phyloP scores from a whole-genome alignment of 2,329 filamentous ascomycete species.

The Curvularia sp. region DNA sequence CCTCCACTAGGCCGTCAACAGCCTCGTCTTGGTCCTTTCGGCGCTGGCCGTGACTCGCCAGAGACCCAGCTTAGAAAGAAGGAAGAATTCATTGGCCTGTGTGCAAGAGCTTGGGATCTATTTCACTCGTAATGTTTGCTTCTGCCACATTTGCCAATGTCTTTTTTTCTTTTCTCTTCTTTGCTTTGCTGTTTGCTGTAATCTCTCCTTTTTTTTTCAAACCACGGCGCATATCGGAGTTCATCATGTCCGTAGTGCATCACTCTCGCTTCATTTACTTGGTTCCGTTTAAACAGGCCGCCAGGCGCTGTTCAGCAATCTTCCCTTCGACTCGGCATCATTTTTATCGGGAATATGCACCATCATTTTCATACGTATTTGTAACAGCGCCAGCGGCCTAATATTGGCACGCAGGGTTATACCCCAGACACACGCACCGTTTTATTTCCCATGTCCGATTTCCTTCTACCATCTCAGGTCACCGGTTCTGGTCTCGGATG shows the following conservation, averaged over 20 bases:
- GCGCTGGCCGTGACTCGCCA: conserved; percentile 80
- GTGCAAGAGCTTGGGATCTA: conserved; percentile 91
- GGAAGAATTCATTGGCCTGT: conserved; percentile 87
- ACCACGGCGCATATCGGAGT: conserved; percentile 35
- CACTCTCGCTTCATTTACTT: conserved; percentile 34
- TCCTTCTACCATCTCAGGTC: neutral
- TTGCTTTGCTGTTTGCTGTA: neutral
- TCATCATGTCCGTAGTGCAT: conserved; percentile 26
- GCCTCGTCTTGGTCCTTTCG: conserved; percentile 68
- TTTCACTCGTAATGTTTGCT: conserved; percentile 76
- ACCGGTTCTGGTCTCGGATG: neutral
- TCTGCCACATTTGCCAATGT: conserved; percentile 9
- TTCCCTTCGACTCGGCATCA: conserved; percentile 22
- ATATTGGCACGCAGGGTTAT: conserved; percentile 35
- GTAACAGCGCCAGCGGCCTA: conserved; percentile 39
- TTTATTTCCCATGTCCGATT: conserved; percentile 17
- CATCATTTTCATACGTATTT: conserved; percentile 18
- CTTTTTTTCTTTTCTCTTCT: conserved; percentile 1
- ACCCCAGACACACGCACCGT: conserved; percentile 16
- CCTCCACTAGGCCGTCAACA: conserved; percentile 77
- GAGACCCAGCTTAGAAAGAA: conserved; percentile 86
- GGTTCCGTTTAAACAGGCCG: conserved; percentile 21
- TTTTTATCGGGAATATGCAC: conserved; percentile 10
- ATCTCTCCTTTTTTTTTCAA: conserved; percentile 13
- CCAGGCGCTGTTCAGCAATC: conserved; percentile 22